Evolutionary conservation across 345 rosid species (phyloP), one percentile per base, ranked within the genome.

Genomic region (Melaleuca alternifolia): DNA sequence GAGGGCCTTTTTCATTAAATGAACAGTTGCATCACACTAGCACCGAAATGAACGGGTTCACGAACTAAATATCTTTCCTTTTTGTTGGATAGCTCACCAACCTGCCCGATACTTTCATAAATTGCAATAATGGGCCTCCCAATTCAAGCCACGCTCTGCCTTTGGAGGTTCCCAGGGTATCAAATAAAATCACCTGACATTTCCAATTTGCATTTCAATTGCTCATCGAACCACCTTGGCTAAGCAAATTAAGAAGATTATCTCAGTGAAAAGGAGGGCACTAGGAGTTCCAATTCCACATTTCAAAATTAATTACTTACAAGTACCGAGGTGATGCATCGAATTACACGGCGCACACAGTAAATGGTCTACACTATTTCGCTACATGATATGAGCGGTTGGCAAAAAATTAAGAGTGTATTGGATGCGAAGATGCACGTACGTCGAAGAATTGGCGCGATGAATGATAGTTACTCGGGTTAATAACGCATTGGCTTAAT

Each of bases 381-480:
- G 13, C 48, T 71, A 41, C n/a, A 8, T n/a, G 71, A 59, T 59
- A 16, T 0, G 16, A 3, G 1, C 13, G 1, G 24, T 11, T 15
- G 8, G 10, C 26, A 18, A 33, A 46, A 9, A 33, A 8, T 62
- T 18, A 24, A 46, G 24, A 46, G 2, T 3, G 12, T 5, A 33
- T 16, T 5, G 11, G 33, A 16, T 18, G 12, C 1, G 0, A 21
- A 33, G 24, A 16, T 33, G 1, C 11, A 10, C 12, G 0, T 4
- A n/a, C n/a, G n/a, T 41, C 41, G 41, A 41, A 41, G 4, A 41
- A 41, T 41, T 4, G 3, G 41, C 41, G 41, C 3, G 41, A 4
- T 4, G 41, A 2, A 41, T 41, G 4, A 4, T 41, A 41, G 41
- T 41, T 41, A 41, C 3, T 41, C 41, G 41, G 41, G 41, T 41